phyloP scores from a whole-genome alignment of 2,329 filamentous ascomycete species.

The Septoria petroselini region DNA sequence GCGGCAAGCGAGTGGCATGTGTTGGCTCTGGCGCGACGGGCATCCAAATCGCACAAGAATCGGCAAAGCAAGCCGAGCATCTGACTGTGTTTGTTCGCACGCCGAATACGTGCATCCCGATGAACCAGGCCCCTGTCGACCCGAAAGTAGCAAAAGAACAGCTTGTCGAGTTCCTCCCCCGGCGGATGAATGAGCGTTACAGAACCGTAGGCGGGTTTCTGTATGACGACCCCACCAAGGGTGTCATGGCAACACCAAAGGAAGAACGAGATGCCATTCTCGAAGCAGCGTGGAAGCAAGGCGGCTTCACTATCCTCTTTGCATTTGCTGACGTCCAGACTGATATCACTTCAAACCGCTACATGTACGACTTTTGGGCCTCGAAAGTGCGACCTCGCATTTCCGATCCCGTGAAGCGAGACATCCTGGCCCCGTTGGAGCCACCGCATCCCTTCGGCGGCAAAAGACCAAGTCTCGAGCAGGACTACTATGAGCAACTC shows the following conservation, averaged over 20 bases:
- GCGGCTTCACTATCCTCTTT: slow-evolving; percentile 57
- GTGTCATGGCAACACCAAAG: slow-evolving; percentile 21
- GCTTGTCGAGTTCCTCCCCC: slow-evolving; percentile 11
- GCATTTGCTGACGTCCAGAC: slow-evolving; percentile 54
- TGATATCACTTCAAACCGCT: slow-evolving; percentile 48
- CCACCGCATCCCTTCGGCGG: slow-evolving; percentile 46
- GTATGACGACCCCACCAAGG: slow-evolving; percentile 15
- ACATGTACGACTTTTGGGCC: slow-evolving; percentile 56
- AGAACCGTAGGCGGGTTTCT: slow-evolving; percentile 22
- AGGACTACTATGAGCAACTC: slow-evolving; percentile 48
- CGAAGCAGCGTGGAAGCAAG: slow-evolving; percentile 49
- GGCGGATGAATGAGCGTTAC: slow-evolving; percentile 40
- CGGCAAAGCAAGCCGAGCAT: slow-evolving; percentile 31
- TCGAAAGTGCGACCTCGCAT: slow-evolving; percentile 52
- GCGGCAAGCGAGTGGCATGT: slow-evolving; percentile 40
- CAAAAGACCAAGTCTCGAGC: slow-evolving; percentile 46
- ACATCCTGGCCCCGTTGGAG: slow-evolving; percentile 44
- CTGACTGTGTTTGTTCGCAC: slow-evolving; percentile 64
- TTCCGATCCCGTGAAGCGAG: slow-evolving; percentile 46
- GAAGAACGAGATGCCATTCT: slow-evolving; percentile 48
- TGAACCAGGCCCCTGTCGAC: slow-evolving; percentile 47
- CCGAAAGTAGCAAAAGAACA: slow-evolving; percentile 20
- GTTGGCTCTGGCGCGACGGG: slow-evolving; percentile 45
- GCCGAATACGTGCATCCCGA: slow-evolving; percentile 62
- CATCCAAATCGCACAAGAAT: slow-evolving; percentile 39